These are phyloP conservation scores for Saccharomyces hybrid DNA, from an alignment of 1,139 yeast genomes.

Conservation along the genomic window DNA sequence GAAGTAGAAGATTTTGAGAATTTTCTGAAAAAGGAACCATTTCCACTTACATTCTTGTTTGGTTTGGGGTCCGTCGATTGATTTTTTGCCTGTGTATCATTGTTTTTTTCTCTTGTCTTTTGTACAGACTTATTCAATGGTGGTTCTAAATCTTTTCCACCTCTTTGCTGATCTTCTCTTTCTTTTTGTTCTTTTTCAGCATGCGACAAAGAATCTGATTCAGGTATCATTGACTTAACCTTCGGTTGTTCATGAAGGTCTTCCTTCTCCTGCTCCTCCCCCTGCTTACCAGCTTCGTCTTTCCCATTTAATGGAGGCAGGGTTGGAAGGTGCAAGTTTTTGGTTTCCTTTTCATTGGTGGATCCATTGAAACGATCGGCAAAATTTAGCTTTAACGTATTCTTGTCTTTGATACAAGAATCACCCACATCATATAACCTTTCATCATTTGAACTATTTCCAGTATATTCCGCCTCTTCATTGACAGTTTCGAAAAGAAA, in stretches of 20 bases:
- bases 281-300: neutral
- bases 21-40: constrained; percentile 47
- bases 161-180: neutral
- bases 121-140: neutral
- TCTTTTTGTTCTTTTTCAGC: neutral
- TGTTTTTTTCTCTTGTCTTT: constrained; percentile 1
- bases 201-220: neutral
- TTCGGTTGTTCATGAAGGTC: neutral
- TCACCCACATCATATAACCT: constrained; percentile 23
- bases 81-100: constrained; percentile 10
- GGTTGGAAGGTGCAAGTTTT: neutral
- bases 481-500: constrained; percentile 25
- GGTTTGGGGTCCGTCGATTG: constrained; percentile 12
- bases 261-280: too few species aligned
- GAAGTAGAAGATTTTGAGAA: constrained; percentile 37
- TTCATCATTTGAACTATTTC: constrained; percentile 23
- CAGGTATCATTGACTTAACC: constrained; percentile 10
- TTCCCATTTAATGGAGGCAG: neutral
- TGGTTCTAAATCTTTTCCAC: constrained; percentile 11
- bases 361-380: constrained; percentile 25
- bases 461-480: constrained; percentile 32
- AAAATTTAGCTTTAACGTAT: constrained; percentile 13
- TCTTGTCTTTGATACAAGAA: constrained; percentile 32
- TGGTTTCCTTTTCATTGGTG: neutral
- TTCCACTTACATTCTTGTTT: constrained; percentile 12